Evolutionary conservation across 2,329 filamentous ascomycete species (phyloP), one percentile per base, ranked within the genome.

Genomic region (Dothistroma pini): DNA sequence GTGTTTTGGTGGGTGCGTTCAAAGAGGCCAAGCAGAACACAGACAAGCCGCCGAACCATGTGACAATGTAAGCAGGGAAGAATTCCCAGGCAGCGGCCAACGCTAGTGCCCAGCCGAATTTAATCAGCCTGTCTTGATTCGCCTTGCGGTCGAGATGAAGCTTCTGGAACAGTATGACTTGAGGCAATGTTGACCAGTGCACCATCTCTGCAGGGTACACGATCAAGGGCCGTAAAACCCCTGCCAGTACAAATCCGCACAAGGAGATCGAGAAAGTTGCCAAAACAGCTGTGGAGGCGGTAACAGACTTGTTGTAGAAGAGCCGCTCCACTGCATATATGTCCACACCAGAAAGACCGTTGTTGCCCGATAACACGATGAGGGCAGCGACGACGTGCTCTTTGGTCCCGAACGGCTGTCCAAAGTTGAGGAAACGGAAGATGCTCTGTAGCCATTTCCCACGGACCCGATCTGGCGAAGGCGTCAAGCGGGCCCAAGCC

Each of bases 151-250:
- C 66, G 19, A 62, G 49, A 59, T 79, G 77, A 8, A 79, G 66
- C 16, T 76, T 75, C 62, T 79, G 75, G 16, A 78, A 69, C 34
- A 79, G 65, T 7, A 62, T 54, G 72, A 73, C n/a, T 67, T 74
- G 38, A 76, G 74, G 76, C 16, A 77, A 63, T 25, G 72, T 74
- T 52, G 71, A 68, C 4, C 78, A 79, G 73, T 75, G 80, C n/a
- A 80, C 66, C 71, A 83, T 80, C 61, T 80, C 79, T 14, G 78
- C 80, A 0, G 80, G 80, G 60, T 79, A 79, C 0, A 83, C 75
- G 11, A 82, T 68, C 2, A 79, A 72, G 19, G 76, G 72, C 14
- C 81, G 75, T 62, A 83, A 67, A 16, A 83, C 59, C 12, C 81
- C 81, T 5, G 78, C 77, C 51, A 83, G 68, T 35, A 80, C 81